Evolutionary conservation across 306 rosid genomes (phyloP), one percentile per base, ranked within the genome.

Genomic region (Erythrophleum fordii): DNA sequence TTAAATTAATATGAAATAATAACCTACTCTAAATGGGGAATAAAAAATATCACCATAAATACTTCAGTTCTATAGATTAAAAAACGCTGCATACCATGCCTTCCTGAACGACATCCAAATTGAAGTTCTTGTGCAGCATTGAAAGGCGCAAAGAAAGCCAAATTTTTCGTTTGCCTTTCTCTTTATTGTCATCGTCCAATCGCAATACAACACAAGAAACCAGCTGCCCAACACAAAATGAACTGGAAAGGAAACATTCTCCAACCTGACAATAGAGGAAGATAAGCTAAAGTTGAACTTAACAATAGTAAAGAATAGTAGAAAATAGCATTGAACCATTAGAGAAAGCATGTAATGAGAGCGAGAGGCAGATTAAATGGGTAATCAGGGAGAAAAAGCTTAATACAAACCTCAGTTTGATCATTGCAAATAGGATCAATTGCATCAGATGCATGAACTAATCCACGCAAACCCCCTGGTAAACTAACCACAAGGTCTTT

Each of bases 91-190:
- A 41, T 93, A 95, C 97, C 98, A 91, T 93, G 85, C 99, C 97
- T 93, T 91, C 97, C 85, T 91, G 96, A 83, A 88, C 83, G 82
- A 83, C 88, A 37, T 93, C 98, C 80, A 95, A 82, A 70, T 79
- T 85, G 78, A 86, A 85, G 85, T 88, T 90, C 83, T 93, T 91
- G 87, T 95, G 85, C 85, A 95, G 84, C 85, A 86, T 78, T 16
- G 99, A 95, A 77, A 95, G 95, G 35, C 93, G 86, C 89, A 95
- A 84, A 75, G 99, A 95, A 83, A 95, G 94, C 97, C 97, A 95
- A 73, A 95, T 88, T 91, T 93, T 95, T 69, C 90, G 85, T 80
- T 82, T 93, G 70, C 93, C 93, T 51, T 78, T 89, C 70, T 95
- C 98, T 84, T 88, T 95, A 78, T 88, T 93, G 80, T 95, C 98